These are phyloP conservation scores for Brettanomyces bruxellensis DNA, from an alignment of 805 yeast species.

Conservation along the genomic window DNA sequence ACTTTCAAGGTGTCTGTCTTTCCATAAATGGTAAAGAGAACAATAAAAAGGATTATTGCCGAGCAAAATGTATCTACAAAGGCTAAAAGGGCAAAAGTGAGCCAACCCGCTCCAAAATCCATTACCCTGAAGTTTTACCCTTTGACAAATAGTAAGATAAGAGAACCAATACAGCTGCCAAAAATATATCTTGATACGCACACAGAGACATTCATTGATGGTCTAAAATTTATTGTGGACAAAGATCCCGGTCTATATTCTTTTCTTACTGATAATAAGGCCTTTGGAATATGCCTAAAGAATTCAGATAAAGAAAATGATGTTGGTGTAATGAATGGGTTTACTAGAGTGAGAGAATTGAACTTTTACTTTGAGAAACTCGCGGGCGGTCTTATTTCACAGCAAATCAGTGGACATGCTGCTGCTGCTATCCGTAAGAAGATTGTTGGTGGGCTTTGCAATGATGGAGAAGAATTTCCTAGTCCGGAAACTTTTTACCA, in stretches of 20 bases:
- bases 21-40: no score
- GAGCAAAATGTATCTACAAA: no score
- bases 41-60: no score
- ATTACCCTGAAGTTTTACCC: background rate
- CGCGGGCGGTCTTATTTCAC: slow-evolving; percentile 48
- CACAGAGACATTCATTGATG: slow-evolving; percentile 15
- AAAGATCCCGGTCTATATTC: slow-evolving; percentile 18
- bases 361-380: slow-evolving; percentile 32
- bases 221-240: slow-evolving; percentile 13
- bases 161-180: background rate
- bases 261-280: slow-evolving; percentile 1
- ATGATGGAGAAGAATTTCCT: slow-evolving; percentile 31
- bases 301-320: background rate
- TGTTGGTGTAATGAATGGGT: background rate
- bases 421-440: slow-evolving; percentile 54
- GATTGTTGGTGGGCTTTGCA: slow-evolving; percentile 8
- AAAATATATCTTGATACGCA: slow-evolving; percentile 9
- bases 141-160: no score
- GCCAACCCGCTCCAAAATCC: no score
- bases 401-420: slow-evolving; percentile 75
- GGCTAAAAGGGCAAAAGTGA: no score
- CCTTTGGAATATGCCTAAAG: background rate
- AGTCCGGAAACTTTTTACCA: slow-evolving; percentile 38
- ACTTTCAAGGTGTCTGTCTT: no score
- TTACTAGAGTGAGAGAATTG: slow-evolving; percentile 1